Evolutionary conservation across 495 filamentous ascomycete genomes (phyloP).

Genomic region (Podospora didyma): DNA sequence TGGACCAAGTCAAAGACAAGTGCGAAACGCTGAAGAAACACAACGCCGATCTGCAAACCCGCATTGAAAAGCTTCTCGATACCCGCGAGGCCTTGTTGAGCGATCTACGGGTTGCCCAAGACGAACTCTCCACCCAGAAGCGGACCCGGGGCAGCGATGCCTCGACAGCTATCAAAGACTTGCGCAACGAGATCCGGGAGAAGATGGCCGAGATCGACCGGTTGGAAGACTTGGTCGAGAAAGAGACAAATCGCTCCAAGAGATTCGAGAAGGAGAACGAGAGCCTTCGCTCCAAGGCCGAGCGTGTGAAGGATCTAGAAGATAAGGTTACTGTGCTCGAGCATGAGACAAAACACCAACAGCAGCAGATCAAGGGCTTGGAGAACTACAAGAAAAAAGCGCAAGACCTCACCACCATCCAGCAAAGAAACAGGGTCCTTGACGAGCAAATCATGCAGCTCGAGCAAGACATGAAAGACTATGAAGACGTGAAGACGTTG

Average conservation of each 20-base stretch:
- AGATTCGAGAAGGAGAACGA: conserved; percentile 42
- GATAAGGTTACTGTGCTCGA: conserved; percentile 63
- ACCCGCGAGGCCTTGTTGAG: conserved; percentile 24
- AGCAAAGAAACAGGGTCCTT: conserved; percentile 46
- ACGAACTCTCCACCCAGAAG: conserved; percentile 28
- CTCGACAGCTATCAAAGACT: conserved; percentile 25
- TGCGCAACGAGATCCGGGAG: conserved; percentile 39
- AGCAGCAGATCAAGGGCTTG: conserved; percentile 73
- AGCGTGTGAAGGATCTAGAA: conserved; percentile 40
- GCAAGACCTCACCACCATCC: conserved; percentile 48
- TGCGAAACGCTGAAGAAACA: conserved; percentile 26
- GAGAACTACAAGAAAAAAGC: conserved; percentile 75
- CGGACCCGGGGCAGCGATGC: conserved; percentile 24
- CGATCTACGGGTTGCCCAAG: conserved; percentile 23
- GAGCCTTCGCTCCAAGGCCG: conserved; percentile 39
- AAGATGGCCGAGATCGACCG: conserved; percentile 34
- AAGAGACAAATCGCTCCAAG: conserved; percentile 22
- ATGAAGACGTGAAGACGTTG: conserved; percentile 55
- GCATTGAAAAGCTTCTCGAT: conserved; percentile 30
- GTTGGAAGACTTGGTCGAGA: conserved; percentile 34
- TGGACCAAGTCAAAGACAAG: conserved; percentile 26
- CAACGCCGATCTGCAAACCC: conserved; percentile 30
- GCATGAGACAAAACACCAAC: conserved; percentile 66
- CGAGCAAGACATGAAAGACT: conserved; percentile 64
- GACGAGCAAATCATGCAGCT: conserved; percentile 40